Evolutionary conservation across 2,329 filamentous ascomycete species (phyloP).

Genomic region (Aspergillus sp.): DNA sequence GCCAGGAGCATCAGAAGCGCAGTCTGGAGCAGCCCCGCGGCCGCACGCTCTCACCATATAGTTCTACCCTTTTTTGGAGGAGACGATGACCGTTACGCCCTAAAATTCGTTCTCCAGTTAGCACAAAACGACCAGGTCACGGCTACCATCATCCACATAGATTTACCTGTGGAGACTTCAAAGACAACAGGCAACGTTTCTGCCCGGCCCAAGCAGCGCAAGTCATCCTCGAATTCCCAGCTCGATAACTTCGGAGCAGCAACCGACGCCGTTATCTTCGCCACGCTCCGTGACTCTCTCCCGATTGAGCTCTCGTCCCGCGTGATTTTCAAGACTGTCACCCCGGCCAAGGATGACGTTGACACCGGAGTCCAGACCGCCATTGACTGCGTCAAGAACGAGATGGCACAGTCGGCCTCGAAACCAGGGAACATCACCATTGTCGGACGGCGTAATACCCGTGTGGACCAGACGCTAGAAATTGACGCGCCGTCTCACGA

Average conservation of each 20-base stretch:
- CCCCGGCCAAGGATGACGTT: slow-evolving; percentile 44
- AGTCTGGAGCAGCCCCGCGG: slow-evolving; percentile 57
- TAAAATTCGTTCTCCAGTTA: slow-evolving; percentile 80
- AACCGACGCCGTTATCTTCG: slow-evolving; percentile 57
- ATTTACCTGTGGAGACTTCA: slow-evolving; percentile 20
- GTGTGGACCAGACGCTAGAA: slow-evolving; percentile 10
- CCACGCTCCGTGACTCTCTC: slow-evolving; percentile 57
- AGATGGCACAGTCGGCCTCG: slow-evolving; percentile 60
- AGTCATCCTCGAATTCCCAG: not conserved
- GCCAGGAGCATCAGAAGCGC: slow-evolving; percentile 61
- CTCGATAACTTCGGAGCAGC: slow-evolving; percentile 27
- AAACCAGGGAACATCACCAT: slow-evolving; percentile 73
- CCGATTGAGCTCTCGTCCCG: slow-evolving; percentile 52
- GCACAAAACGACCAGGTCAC: slow-evolving; percentile 77
- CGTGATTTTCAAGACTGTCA: slow-evolving; percentile 54
- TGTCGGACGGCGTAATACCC: slow-evolving; percentile 54
- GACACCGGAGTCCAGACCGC: slow-evolving; percentile 41
- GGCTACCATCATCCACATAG: slow-evolving; percentile 69
- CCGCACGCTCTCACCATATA: slow-evolving; percentile 68
- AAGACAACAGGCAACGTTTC: not conserved
- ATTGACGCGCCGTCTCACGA: slow-evolving; percentile 33
- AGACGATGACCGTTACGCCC: slow-evolving; percentile 74
- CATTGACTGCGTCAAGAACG: slow-evolving; percentile 56
- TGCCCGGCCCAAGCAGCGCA: not conserved
- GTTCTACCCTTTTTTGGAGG: slow-evolving; percentile 87